phyloP scores from a whole-genome alignment of 2,329 filamentous ascomycete species.

The Beauveria caledonica region DNA sequence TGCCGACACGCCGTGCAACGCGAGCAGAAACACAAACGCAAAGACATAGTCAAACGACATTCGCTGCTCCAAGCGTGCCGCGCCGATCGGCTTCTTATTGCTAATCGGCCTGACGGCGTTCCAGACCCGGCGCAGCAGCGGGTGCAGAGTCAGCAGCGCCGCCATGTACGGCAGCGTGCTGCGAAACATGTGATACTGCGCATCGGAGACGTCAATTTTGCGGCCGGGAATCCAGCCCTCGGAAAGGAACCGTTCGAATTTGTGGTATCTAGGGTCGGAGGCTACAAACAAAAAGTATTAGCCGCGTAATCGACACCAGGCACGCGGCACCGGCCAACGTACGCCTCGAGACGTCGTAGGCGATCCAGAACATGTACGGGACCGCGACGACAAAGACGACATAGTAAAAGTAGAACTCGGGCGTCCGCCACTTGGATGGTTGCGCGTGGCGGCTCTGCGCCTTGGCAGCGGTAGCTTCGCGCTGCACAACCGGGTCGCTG shows the following conservation, averaged over 20 bases:
- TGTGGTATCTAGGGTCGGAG: slow-evolving; percentile 70
- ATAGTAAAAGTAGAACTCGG: slow-evolving; percentile 80
- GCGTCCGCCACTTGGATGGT: slow-evolving; percentile 73
- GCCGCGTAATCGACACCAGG: neutral
- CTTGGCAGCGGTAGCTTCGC: slow-evolving; percentile 25
- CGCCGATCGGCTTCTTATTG: slow-evolving; percentile 32
- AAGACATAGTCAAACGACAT: slow-evolving; percentile 78
- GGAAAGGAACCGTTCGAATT: slow-evolving; percentile 62
- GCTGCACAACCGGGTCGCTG: slow-evolving; percentile 29
- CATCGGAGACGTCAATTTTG: slow-evolving; percentile 85
- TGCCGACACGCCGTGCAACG: slow-evolving; percentile 76
- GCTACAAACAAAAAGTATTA: slow-evolving; percentile 38
- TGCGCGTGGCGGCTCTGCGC: slow-evolving; percentile 34
- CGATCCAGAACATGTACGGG: slow-evolving; percentile 86
- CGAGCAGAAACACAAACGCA: slow-evolving; percentile 67
- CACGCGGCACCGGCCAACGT: slow-evolving; percentile 20
- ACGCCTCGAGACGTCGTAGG: slow-evolving; percentile 79
- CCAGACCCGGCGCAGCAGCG: slow-evolving; percentile 65
- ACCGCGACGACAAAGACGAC: slow-evolving; percentile 57
- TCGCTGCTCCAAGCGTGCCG: slow-evolving; percentile 57
- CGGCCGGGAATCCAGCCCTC: slow-evolving; percentile 89
- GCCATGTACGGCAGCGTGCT: slow-evolving; percentile 76
- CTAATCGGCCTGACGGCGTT: slow-evolving; percentile 41
- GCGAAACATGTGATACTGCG: slow-evolving; percentile 80
- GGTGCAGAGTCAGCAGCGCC: slow-evolving; percentile 67